Conservation (phyloP, 441 rosid genomes). For the Populus tomentosa region DNA sequence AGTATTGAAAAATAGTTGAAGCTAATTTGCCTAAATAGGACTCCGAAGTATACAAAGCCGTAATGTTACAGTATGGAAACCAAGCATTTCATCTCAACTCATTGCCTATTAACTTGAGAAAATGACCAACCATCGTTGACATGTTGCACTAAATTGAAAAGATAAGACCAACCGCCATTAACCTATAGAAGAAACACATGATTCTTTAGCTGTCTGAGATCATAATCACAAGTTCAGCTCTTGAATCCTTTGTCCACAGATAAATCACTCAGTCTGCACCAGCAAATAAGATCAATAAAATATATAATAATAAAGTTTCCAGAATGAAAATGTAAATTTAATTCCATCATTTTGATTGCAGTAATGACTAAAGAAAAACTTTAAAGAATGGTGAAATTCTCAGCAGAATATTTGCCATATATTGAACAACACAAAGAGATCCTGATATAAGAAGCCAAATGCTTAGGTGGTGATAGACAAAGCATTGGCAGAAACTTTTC, state of each 20-base stretch:
- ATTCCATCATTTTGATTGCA: neutral
- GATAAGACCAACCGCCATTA: constrained; percentile 3
- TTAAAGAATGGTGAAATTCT: neutral
- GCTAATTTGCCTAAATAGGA: neutral
- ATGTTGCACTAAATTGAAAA: neutral
- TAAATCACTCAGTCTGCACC: constrained; percentile 33
- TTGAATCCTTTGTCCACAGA: neutral
- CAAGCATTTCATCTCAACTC: neutral
- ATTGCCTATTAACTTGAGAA: neutral
- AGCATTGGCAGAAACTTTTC: neutral
- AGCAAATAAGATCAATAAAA: neutral
- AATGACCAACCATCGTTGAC: neutral
- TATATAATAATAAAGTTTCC: neutral
- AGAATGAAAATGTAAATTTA: neutral
- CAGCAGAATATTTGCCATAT: neutral
- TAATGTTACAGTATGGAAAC: neutral
- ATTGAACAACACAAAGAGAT: neutral
- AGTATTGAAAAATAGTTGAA: neutral
- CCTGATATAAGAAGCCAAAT: neutral
- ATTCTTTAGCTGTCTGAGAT: constrained; percentile 1
- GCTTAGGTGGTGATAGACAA: neutral
- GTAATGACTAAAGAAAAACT: neutral
- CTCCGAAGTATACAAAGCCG: neutral
- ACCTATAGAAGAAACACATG: constrained; percentile 12
- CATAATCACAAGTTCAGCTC: constrained; percentile 8